Conservation (phyloP, 768 basidiomycete genomes). For the Crassisporium funariophilum region DNA sequence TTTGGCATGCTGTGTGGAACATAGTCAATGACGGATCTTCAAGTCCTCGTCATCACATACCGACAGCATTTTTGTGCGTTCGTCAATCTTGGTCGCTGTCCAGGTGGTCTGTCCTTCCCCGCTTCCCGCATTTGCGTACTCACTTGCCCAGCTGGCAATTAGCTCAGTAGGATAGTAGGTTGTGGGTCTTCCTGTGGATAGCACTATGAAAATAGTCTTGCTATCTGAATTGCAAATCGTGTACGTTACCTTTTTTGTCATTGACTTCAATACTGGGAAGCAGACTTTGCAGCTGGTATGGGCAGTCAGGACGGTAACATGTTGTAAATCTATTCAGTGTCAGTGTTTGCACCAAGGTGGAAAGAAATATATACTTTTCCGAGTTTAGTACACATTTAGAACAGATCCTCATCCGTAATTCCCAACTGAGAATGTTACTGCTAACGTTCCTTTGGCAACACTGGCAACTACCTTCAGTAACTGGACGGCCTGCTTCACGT, state of each 20-base stretch:
- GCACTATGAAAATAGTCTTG: no score
- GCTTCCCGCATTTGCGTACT: background rate
- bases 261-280: background rate
- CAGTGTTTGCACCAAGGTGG: background rate
- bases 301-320: no score
- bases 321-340: background rate
- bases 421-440: slow-evolving; percentile 1
- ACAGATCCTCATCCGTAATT: background rate
- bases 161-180: background rate
- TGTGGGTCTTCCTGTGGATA: no score
- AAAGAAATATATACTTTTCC: background rate
- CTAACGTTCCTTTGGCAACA: background rate
- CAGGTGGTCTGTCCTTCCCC: background rate
- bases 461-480: background rate
- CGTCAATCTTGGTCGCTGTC: background rate
- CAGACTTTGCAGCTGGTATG: no score
- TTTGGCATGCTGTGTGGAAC: slow-evolving; percentile 2
- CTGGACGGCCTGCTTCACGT: background rate
- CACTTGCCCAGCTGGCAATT: background rate
- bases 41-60: background rate
- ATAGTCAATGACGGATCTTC: background rate
- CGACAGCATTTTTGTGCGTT: slow-evolving; percentile 1
- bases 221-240: no score
- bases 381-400: background rate
- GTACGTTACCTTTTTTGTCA: no score